Evolutionary conservation across 805 yeast genomes (phyloP), one percentile per base, ranked within the genome.

Genomic region (Candida sithepensis): DNA sequence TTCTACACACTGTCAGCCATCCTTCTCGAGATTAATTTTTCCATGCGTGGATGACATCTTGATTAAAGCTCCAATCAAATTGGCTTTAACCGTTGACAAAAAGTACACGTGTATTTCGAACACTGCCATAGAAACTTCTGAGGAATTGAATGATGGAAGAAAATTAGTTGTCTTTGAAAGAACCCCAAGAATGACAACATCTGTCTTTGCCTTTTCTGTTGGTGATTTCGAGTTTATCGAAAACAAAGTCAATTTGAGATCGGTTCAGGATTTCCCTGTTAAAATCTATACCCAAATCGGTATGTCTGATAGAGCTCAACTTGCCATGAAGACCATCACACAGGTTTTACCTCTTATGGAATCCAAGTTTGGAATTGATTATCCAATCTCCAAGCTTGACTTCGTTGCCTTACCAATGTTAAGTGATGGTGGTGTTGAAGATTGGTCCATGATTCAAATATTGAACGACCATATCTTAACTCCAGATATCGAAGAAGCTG

Each of bases 371-470:
- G 69, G 72, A 1, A 56, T 56, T 12, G 53, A 58, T 1, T 85
- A 73, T 57, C 92, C 92, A 1, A 65, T 84, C 48, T 66, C 72
- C 2, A 86, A 87, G 54, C 64, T 87, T 22, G 94, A 86, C 59
- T 66, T 87, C 41, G 78, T 82, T 3, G 78, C 86, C 1, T 63
- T 87, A 8, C 94, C 94, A 9, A 84, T 81, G 55, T 68, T 87
- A 47, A 73, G 81, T 24, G 92, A 85, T 60, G 86, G 87, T 49
- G 95, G 88, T 2, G 86, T 85, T 82, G 95, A 87, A 61, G 85
- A 86, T 61, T 82, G 85, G 78, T 86, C 88, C 3, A 65, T 84
- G 66, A 73, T 87, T 43, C 78, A 85, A 2, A 71, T 84, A 7
- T 74, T 82, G 45, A 74, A 77, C 44, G 74, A 75, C 41, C 82